Conservation (phyloP, 2,329 filamentous ascomycete species). For the Aureobasidium namibiae region DNA sequence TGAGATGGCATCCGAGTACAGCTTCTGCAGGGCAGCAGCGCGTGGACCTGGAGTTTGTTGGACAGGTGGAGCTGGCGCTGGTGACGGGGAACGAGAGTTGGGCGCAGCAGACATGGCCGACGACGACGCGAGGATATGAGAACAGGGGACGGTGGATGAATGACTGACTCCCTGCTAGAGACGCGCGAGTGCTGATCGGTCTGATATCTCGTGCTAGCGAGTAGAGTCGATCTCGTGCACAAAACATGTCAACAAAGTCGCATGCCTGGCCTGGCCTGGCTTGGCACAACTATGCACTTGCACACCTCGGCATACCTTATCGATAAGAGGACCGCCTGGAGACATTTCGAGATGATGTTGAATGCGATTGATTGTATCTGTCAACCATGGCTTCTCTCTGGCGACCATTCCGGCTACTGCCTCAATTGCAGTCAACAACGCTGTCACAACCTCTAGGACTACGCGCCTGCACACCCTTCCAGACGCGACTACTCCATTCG, state of each 20-base stretch:
- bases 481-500: neutral
- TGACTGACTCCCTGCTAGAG: neutral
- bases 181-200: conserved; percentile 1
- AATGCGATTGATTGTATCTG: neutral
- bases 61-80: conserved; percentile 44
- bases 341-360: neutral
- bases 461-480: neutral
- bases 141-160: neutral
- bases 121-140: neutral
- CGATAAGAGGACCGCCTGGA: neutral
- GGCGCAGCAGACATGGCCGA: neutral
- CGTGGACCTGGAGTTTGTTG: conserved; percentile 50
- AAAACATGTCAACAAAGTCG: neutral
- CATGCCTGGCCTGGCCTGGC: too few species aligned
- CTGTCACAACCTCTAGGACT: neutral
- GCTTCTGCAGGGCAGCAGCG: conserved; percentile 50
- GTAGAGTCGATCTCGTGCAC: neutral
- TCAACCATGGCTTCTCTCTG: conserved; percentile 4
- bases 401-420: conserved; percentile 1
- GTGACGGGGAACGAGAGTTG: conserved; percentile 38
- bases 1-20: conserved; percentile 51
- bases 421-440: neutral
- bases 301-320: neutral
- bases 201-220: neutral
- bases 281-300: neutral